Conservation (phyloP, 345 rosid genomes). For the Brassica napus region Da-Ae NC_063445.1:2494001-2494500, state of each 20-base stretch:
- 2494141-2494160: not conserved
- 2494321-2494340: conserved; percentile 46
- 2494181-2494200: conserved; percentile 22
- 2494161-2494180: not conserved
- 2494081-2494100: conserved; percentile 70
- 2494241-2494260: conserved; percentile 83
- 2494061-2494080: conserved; percentile 69
- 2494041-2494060: conserved; percentile 47
- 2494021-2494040: conserved; percentile 30
- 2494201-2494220: conserved; percentile 78
- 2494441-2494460: conserved; percentile 84
- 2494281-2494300: conserved; percentile 93
- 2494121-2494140: not conserved
- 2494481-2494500: conserved; percentile 72
- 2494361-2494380: not conserved
- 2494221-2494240: conserved; percentile 60
- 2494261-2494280: conserved; percentile 74
- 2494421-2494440: conserved; percentile 52
- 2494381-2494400: not conserved
- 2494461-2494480: conserved; percentile 67
- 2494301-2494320: conserved; percentile 70
- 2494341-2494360: not conserved
- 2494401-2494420: not conserved
- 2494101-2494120: conserved; percentile 71
- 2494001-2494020: conserved; percentile 33